Evolutionary conservation across 2,329 filamentous ascomycete species (phyloP).

Genomic region (Penicillium freii): DNA sequence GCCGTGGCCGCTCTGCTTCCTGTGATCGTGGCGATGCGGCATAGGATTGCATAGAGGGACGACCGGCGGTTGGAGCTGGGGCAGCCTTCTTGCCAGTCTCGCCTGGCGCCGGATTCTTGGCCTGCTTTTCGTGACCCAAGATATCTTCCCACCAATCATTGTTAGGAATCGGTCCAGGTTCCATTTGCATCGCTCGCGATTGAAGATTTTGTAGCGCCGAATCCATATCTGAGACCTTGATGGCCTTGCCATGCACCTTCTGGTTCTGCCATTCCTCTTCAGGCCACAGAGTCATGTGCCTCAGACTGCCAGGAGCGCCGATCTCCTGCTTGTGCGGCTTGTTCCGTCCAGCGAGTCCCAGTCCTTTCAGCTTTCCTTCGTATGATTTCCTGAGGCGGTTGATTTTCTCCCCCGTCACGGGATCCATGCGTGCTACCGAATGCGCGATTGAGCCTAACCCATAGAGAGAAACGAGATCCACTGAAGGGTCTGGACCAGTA

Average conservation of each 20-base stretch:
- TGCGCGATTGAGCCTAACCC: conserved; percentile 55
- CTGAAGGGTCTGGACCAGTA: conserved; percentile 56
- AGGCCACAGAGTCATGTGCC: conserved; percentile 47
- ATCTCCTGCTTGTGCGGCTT: conserved; percentile 48
- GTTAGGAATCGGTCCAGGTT: conserved; percentile 47
- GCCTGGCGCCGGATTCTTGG: conserved; percentile 34
- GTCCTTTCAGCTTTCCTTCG: conserved; percentile 50
- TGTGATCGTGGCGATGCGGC: conserved; percentile 26
- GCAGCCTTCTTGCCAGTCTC: conserved; percentile 33
- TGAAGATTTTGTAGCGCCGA: conserved; percentile 44
- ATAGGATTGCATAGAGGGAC: conserved; percentile 28
- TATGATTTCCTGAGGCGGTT: conserved; percentile 60
- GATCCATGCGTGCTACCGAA: conserved; percentile 59
- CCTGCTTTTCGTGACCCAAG: conserved; percentile 48
- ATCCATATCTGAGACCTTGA: conserved; percentile 44
- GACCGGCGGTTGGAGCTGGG: conserved; percentile 23
- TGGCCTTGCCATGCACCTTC: conserved; percentile 48
- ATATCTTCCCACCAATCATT: conserved; percentile 51
- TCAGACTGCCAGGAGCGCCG: conserved; percentile 38
- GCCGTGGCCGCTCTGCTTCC: conserved; percentile 40
- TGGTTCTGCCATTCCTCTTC: conserved; percentile 53
- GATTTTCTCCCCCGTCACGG: conserved; percentile 62
- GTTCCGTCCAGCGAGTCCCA: conserved; percentile 49
- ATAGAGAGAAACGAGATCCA: conserved; percentile 61
- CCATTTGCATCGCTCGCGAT: conserved; percentile 48